These are phyloP conservation scores for Pulveroboletus frians DNA, from an alignment of 768 basidiomycete species.

Conservation along the genomic window DNA sequence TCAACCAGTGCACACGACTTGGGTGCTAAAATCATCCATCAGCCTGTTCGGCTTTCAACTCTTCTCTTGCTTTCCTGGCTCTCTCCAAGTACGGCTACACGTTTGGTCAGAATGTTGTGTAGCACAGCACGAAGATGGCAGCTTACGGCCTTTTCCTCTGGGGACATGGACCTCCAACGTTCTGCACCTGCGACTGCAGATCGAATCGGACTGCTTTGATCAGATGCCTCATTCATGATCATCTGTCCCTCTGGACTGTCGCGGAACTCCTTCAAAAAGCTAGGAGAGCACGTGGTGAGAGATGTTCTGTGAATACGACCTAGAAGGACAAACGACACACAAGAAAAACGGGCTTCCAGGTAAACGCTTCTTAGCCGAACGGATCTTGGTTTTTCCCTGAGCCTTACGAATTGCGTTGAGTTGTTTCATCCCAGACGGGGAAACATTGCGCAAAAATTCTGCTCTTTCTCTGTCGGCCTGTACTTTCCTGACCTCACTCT, in stretches of 20 bases:
- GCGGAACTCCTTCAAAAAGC: conserved; percentile 22
- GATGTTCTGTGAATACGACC: too few relatives aligned
- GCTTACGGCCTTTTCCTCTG: conserved; percentile 30
- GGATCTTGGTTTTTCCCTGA: conserved; percentile 21
- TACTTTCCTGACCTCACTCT: conserved; percentile 9
- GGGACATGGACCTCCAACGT: conserved; percentile 30
- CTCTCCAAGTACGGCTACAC: conserved; percentile 21
- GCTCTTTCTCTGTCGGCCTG: conserved; percentile 19
- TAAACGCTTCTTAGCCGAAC: not conserved
- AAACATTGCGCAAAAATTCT: conserved; percentile 26
- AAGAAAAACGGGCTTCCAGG: conserved; percentile 19
- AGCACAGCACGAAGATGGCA: not conserved
- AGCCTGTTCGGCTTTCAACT: not conserved
- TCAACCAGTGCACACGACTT: not conserved
- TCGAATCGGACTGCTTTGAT: not conserved
- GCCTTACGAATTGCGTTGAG: conserved; percentile 32
- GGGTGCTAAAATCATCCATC: conserved; percentile 8
- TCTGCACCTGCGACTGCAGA: conserved; percentile 15
- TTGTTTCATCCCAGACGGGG: conserved; percentile 17
- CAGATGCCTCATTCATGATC: conserved; percentile 7
- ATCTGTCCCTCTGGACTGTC: conserved; percentile 10
- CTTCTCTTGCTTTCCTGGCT: conserved; percentile 12
- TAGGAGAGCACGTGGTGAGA: conserved; percentile 1
- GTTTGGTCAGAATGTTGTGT: not conserved
- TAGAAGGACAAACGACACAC: conserved; percentile 13